Evolutionary conservation across 1,284 basidiomycete species (phyloP).

Genomic region (Fistulina hepatica): DNA sequence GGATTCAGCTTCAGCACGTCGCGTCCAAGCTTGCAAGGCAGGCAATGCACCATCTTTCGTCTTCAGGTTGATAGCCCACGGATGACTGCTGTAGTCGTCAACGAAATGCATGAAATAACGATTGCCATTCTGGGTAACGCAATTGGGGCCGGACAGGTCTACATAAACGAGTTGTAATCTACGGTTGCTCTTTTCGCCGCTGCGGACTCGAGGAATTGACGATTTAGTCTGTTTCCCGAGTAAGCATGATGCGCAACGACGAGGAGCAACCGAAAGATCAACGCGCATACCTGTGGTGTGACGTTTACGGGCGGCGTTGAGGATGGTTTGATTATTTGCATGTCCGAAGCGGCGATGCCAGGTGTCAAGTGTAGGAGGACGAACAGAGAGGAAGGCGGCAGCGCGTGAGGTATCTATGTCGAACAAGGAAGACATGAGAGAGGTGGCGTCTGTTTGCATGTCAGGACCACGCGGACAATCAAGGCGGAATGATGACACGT

Average conservation of each 20-base stretch:
- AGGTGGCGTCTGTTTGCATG: background rate
- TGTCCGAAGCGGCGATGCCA: constrained; percentile 9
- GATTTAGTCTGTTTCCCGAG: background rate
- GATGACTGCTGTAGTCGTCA: too few relatives aligned
- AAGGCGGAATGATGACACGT: too few relatives aligned
- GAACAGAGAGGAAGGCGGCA: too few relatives aligned
- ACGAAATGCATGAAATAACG: too few relatives aligned
- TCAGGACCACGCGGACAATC: background rate
- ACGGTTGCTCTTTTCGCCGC: background rate
- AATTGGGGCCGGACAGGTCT: background rate
- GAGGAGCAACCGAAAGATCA: background rate
- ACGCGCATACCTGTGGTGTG: constrained; percentile 7
- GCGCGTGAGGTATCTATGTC: too few relatives aligned
- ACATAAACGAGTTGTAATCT: background rate
- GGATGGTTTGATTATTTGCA: constrained; percentile 3
- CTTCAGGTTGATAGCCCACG: background rate
- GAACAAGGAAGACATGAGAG: too few relatives aligned
- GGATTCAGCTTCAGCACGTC: background rate
- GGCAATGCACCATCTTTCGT: background rate
- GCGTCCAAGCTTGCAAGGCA: background rate
- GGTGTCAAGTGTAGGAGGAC: background rate
- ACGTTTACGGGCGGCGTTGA: background rate
- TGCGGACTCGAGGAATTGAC: background rate
- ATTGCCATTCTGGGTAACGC: too few relatives aligned
- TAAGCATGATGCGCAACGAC: background rate